Base-by-base conservation (phyloP, 2,329 filamentous ascomycete species). In the Cercospora sp. region DNA sequence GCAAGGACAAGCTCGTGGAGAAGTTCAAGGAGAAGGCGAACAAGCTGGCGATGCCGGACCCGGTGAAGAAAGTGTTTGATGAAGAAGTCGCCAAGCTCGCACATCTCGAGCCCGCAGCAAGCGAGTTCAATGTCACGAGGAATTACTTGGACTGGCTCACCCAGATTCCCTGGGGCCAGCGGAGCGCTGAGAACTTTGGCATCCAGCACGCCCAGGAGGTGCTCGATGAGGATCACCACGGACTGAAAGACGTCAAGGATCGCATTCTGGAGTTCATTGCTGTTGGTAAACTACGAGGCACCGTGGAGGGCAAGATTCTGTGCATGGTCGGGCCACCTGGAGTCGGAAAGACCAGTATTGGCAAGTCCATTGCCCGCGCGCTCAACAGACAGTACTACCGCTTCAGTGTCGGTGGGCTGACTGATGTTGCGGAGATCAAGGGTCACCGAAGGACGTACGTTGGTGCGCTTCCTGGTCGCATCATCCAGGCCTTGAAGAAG, bases 141-240 rank as follows among this genome's bases (percentile, higher is more conserved):
- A 99, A 99, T 80, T 99, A 99, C 80, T 85, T 99, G 42, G 96
- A 99, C 81, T 99, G 96, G 95, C 86, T 99, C 48, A 99, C 95
- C 6, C 94, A 98, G 79, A 95, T 99, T 55, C 95, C 95, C 0
- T 99, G 95, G 95, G 95, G 95, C 59, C 91, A 95, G 79, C 88
- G 94, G 77, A 97, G 94, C 74, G 90, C 93, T 0, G 95, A 99
- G 82, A 99, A 98, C 80, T 99, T 99, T 79, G 93, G 90, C 60
- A 97, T 99, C 73, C 87, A 92, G 73, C 91, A 99, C 75, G 95
- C 95, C 7, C 90, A 94, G 81, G 90, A 86, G 63, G 94, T 99
- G 8, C 82, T 99, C 65, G 94, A 99, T 72, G 94, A 98, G 79
- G 95, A 99, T 77, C 95, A 99, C 78, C 93, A 99, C 78, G 95